Base-by-base conservation (phyloP, 148 eudicot species). In the Beta vulgaris region DNA sequence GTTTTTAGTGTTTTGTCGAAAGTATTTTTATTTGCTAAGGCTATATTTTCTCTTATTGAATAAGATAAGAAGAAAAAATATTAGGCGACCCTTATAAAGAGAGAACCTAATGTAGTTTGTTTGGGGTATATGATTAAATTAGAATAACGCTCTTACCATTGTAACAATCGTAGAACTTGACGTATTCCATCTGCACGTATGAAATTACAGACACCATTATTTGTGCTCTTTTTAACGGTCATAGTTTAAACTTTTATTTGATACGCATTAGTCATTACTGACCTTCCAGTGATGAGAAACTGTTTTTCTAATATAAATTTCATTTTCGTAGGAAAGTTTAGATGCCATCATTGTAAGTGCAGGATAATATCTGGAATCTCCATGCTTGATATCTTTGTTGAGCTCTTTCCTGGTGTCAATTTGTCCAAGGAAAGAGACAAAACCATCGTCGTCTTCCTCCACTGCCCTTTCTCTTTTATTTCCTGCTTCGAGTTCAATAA, bases 311-410 rank as follows among this genome's bases (percentile, higher is more conserved):
- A 92, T 62, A 73, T 83, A 73, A 7, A 69, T 42, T 36, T 76
- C 46, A 62, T 90, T 92, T 73, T 92, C 97, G 58, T 92, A 92
- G 18, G 88, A 82, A 54, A 84, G 75, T 73, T 92, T 92, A 23
- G 97, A 75, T 57, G 97, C 94, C 94, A 92, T 88, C 71, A 90
- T 62, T 4, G 88, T 59, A 53, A 92, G 89, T 39, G 83, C 65
- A 0, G 85, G 80, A 69, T 75, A 57, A 72, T 88, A 90, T 76
- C 89, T 87, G 7, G 65, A 32, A 67, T 87, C 91, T 64, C 76
- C 86, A 39, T 28, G 77, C 57, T 76, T 73, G 2, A 90, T 87
- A 1, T 62, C 78, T 25, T 80, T 53, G 76, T 85, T 89, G 21
- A 88, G 60, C 65, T 87, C 89, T 23, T 62, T 28, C 34, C 95